Conservation (phyloP, 2,329 filamentous ascomycete species). For the Aschersonia sp. region DNA sequence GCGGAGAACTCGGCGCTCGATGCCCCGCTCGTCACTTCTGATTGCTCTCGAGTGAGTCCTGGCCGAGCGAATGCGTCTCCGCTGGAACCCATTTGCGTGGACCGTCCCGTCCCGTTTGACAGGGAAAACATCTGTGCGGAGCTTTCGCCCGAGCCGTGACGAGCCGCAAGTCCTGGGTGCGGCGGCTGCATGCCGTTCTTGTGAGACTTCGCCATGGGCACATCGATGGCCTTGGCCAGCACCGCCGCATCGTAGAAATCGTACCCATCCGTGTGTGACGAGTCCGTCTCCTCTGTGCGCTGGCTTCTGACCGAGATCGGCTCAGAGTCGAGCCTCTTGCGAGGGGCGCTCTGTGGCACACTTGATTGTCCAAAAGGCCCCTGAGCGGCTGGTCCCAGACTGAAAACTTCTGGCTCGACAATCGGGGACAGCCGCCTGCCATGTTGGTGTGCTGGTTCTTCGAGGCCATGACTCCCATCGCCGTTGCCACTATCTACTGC, state of each 20-base stretch:
- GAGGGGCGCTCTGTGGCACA: conserved; percentile 18
- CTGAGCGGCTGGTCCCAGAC: conserved; percentile 32
- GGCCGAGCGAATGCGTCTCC: conserved; percentile 12
- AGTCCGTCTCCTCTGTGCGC: conserved; percentile 30
- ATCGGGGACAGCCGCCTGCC: conserved; percentile 31
- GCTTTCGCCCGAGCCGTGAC: conserved; percentile 45
- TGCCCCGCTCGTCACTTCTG: conserved; percentile 13
- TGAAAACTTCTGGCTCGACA: conserved; percentile 34
- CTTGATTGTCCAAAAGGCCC: conserved; percentile 11
- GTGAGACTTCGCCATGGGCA: conserved; percentile 27
- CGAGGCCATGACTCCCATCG: neutral
- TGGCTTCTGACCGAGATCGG: conserved; percentile 36
- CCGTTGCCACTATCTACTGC: conserved; percentile 27
- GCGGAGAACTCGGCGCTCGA: conserved; percentile 22
- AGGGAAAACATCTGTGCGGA: conserved; percentile 44
- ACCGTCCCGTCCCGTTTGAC: conserved; percentile 28
- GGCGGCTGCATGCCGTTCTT: conserved; percentile 16
- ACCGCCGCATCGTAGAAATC: conserved; percentile 52
- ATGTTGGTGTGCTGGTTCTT: conserved; percentile 14
- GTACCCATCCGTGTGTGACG: conserved; percentile 45
- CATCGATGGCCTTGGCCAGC: conserved; percentile 35
- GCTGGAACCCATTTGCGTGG: conserved; percentile 5
- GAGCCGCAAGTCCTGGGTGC: conserved; percentile 14
- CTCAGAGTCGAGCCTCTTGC: conserved; percentile 31
- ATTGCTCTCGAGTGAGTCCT: conserved; percentile 13